Percentiles rank a stretch among this genome's conserved stretches.
These are phyloP conservation scores for Ilex asprella DNA, from an alignment of 257 asterid species.

Conservation along the genomic window DNA sequence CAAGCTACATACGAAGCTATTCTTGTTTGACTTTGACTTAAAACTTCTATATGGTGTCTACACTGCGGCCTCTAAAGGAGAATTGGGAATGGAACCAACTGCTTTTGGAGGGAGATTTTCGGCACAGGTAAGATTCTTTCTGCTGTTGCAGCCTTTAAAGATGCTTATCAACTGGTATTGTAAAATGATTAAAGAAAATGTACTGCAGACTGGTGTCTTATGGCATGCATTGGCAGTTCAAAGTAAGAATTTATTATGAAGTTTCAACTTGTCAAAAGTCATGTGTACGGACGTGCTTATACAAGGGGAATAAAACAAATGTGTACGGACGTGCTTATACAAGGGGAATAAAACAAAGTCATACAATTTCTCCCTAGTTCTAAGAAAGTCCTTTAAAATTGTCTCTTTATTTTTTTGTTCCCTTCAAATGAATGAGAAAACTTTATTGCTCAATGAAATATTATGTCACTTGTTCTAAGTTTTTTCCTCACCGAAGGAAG, in stretches of 20 bases:
- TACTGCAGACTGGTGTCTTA: background rate
- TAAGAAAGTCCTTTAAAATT: too few species aligned
- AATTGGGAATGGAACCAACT: constrained; percentile 3
- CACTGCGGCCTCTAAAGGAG: constrained; percentile 5
- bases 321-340: too few species aligned
- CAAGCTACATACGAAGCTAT: constrained; percentile 6
- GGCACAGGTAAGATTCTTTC: constrained; percentile 10
- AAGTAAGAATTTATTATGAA: background rate
- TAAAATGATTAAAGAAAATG: background rate
- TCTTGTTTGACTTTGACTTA: constrained; percentile 9
- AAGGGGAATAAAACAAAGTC: too few species aligned
- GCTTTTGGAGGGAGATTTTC: constrained; percentile 11
- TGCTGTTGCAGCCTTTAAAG: background rate
- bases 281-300: too few species aligned
- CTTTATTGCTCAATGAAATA: too few species aligned
- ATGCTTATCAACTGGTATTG: background rate
- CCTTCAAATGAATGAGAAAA: too few species aligned
- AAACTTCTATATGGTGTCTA: constrained; percentile 11
- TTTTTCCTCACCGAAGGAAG: too few species aligned
- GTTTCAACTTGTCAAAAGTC: background rate
- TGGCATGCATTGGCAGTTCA: background rate
- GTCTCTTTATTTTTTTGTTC: too few species aligned
- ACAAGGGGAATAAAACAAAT: too few species aligned
- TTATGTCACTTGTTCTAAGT: too few species aligned
- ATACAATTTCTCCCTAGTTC: too few species aligned